Evolutionary conservation across 805 yeast species (phyloP).

Genomic region (Saccharomyces eubayanus): DNA sequence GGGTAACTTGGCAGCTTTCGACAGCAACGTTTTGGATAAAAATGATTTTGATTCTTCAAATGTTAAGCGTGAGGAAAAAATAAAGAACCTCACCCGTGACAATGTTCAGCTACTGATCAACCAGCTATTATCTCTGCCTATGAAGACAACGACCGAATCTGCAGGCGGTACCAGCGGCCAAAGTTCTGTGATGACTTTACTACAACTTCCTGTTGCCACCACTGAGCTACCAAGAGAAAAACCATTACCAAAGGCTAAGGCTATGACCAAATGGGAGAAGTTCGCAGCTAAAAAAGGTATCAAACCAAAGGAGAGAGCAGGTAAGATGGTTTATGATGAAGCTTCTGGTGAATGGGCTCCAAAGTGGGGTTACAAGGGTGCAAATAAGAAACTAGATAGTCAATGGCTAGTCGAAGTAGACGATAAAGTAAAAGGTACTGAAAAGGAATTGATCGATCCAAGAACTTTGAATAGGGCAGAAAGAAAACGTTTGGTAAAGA

Average conservation of each 20-base stretch:
- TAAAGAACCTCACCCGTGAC: slow-evolving; percentile 70
- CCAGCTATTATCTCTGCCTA: slow-evolving; percentile 83
- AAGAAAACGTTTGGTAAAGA: slow-evolving; percentile 76
- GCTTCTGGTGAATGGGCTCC: slow-evolving; percentile 91
- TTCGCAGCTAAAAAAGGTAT: slow-evolving; percentile 96
- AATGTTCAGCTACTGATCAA: slow-evolving; percentile 86
- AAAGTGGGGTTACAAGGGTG: slow-evolving; percentile 96
- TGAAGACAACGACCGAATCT: slow-evolving; percentile 76
- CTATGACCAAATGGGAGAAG: slow-evolving; percentile 91
- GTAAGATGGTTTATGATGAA: slow-evolving; percentile 85
- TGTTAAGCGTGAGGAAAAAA: slow-evolving; percentile 52
- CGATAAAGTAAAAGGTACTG: slow-evolving; percentile 53
- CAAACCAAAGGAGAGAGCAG: slow-evolving; percentile 78
- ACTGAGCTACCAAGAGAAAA: slow-evolving; percentile 89
- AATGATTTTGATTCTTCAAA: slow-evolving; percentile 44
- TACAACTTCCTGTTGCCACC: slow-evolving; percentile 75
- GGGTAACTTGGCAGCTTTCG: slow-evolving; percentile 86
- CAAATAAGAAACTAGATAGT: slow-evolving; percentile 73
- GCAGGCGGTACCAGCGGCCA: slow-evolving; percentile 47
- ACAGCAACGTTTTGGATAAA: slow-evolving; percentile 74
- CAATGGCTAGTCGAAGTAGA: slow-evolving; percentile 97
- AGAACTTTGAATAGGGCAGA: slow-evolving; percentile 73
- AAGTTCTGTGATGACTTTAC: slow-evolving; percentile 66
- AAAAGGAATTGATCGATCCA: slow-evolving; percentile 73
- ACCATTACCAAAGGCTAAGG: slow-evolving; percentile 85